Evolutionary conservation across 78 protist species (phyloP), one percentile per base, ranked within the genome.

Genomic region (Polysphondylium violaceum): DNA sequence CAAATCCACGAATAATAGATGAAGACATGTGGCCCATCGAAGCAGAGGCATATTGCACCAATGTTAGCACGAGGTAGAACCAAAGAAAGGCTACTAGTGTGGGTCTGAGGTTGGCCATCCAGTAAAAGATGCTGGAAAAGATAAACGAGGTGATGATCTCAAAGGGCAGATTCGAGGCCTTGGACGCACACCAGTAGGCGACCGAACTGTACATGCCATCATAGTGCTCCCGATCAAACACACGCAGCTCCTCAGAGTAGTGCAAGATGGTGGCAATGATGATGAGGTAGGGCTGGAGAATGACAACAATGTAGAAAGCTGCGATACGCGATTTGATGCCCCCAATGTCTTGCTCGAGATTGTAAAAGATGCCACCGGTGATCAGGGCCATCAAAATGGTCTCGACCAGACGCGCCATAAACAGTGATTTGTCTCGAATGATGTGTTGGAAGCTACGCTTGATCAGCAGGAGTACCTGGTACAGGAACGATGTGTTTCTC

Each of bases 241-340:
- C 64, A 1, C 50, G 19, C 23, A 73, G 43, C 64, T 73, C 79
- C 11, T 53, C 64, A 14, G 65, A 53, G 36, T 65, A 68, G 4
- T 71, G 88, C 11, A 69, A 61, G 16, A 71, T 79, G 11, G 53
- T 68, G 35, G 75, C 74, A 56, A 73, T 73, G 64, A 73, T 73
- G 31, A 79, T 53, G 11, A 36, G 50, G 25, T 59, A 59, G 41
- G 65, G 88, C 31, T 56, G 72, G 23, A 69, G 71, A 58, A 68
- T 69, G 2, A 64, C 50, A 6, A 71, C 50, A 3, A 73, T 43
- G 60, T 73, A 73, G 64, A 56, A 59, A 0, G 64, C 35, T 36
- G 78, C 35, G 5, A 69, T 58, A 64, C 88, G 61, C 12, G 40
- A 14, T 1, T 68, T 71, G 25, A 79, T 79, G 27, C 79, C 79